A percentile compares a stretch with the other conserved stretches of the same genome.
Conservation (phyloP, 129 eudicot genomes). For the Sambucus nigra region DNA sequence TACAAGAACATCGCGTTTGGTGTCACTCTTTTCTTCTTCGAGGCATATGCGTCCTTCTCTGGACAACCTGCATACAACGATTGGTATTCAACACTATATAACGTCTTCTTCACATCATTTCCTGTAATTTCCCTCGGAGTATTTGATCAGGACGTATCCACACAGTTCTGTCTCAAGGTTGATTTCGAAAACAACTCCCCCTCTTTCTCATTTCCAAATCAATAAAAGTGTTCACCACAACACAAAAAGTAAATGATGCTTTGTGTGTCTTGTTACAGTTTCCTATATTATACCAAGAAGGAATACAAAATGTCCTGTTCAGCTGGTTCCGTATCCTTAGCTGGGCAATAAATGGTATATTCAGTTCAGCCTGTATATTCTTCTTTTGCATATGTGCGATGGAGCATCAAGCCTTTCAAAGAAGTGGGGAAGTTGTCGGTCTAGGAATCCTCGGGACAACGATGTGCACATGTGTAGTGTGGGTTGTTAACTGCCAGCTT, state of each 20-base stretch:
- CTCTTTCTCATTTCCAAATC: not conserved
- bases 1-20: conserved; percentile 69
- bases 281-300: conserved; percentile 59
- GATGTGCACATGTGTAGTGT: conserved; percentile 49
- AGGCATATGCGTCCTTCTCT: conserved; percentile 55
- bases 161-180: conserved; percentile 58
- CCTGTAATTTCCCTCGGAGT: conserved; percentile 69
- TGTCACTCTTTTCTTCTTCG: conserved; percentile 50
- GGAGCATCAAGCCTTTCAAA: conserved; percentile 32
- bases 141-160: conserved; percentile 58
- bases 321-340: conserved; percentile 56
- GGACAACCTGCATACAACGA: conserved; percentile 58
- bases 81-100: conserved; percentile 50
- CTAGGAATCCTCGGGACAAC: conserved; percentile 41
- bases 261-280: conserved; percentile 23
- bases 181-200: not conserved
- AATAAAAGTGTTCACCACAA: not conserved
- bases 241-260: too few species aligned
- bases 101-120: conserved; percentile 52
- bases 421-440: conserved; percentile 38
- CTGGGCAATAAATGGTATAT: conserved; percentile 48
- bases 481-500: conserved; percentile 67
- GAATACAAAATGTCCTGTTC: conserved; percentile 49
- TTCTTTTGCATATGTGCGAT: conserved; percentile 33
- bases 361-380: conserved; percentile 39